Evolutionary conservation across 768 basidiomycete genomes (phyloP).

Genomic region (Auriscalpium vulgare): DNA sequence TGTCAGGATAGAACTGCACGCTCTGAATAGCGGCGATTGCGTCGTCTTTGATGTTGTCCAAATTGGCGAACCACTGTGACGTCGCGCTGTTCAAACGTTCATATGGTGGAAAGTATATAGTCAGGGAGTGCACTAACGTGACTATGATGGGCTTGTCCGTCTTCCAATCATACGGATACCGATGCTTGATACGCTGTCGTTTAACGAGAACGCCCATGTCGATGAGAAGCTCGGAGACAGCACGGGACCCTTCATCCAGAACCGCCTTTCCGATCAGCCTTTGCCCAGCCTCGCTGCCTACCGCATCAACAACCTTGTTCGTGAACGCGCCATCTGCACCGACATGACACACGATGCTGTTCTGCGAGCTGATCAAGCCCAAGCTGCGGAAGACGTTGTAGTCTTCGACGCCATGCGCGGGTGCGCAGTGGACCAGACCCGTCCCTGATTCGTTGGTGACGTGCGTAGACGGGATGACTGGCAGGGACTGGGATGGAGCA

Average conservation of each 20-base stretch:
- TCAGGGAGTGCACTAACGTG: conserved; percentile 44
- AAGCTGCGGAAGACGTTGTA: conserved; percentile 66
- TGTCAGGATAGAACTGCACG: conserved; percentile 65
- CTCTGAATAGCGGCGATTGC: conserved; percentile 61
- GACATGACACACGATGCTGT: conserved; percentile 71
- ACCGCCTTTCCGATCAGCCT: conserved; percentile 63
- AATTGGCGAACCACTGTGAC: conserved; percentile 95
- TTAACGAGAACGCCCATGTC: conserved; percentile 49
- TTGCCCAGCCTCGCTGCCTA: conserved; percentile 39
- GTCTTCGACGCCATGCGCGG: conserved; percentile 91
- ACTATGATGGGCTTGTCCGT: conserved; percentile 89
- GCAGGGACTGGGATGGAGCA: conserved; percentile 9
- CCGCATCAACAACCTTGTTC: conserved; percentile 43
- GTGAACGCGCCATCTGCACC: conserved; percentile 70
- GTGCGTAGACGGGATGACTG: conserved; percentile 60
- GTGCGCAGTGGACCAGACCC: conserved; percentile 91
- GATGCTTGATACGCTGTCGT: conserved; percentile 68
- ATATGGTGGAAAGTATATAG: background rate
- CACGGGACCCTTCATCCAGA: conserved; percentile 60
- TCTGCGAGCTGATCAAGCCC: conserved; percentile 35
- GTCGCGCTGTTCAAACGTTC: conserved; percentile 54
- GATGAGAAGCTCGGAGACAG: conserved; percentile 57
- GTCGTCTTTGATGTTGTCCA: conserved; percentile 72
- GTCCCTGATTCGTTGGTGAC: conserved; percentile 88
- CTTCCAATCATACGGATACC: conserved; percentile 96